Evolutionary conservation across 2,329 filamentous ascomycete genomes (phyloP).

Genomic region (Davidsoniella virescens): DNA sequence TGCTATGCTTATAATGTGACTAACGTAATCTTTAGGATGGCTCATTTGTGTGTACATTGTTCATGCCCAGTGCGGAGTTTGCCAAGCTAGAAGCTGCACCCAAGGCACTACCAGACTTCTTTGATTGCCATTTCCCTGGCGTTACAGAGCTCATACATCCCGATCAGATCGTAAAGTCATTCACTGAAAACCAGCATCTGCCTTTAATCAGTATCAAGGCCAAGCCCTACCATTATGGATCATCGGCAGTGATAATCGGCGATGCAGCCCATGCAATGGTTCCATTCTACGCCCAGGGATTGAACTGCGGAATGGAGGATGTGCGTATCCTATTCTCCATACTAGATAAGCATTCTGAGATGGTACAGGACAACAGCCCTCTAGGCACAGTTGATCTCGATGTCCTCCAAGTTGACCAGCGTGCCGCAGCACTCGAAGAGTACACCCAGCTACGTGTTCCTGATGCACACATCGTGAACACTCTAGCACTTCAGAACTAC

Average conservation of each 20-base stretch:
- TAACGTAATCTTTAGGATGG: constrained; percentile 41
- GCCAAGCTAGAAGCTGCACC: constrained; percentile 47
- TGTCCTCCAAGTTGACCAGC: constrained; percentile 36
- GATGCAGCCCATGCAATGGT: constrained; percentile 97
- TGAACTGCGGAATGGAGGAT: constrained; percentile 93
- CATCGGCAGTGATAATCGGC: constrained; percentile 69
- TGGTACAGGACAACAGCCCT: constrained; percentile 29
- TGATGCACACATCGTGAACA: constrained; percentile 81
- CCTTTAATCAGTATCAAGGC: constrained; percentile 91
- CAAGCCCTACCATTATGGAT: constrained; percentile 65
- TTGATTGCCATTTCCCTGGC: constrained; percentile 72
- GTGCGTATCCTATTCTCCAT: constrained; percentile 74
- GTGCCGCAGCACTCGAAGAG: constrained; percentile 47
- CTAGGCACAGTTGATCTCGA: constrained; percentile 20
- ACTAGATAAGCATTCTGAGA: constrained; percentile 49
- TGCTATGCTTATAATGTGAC: not conserved
- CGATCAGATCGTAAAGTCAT: constrained; percentile 54
- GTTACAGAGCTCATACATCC: constrained; percentile 57
- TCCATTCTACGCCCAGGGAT: constrained; percentile 94
- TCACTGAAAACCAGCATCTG: constrained; percentile 69
- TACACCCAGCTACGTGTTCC: constrained; percentile 60
- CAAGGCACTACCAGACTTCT: constrained; percentile 50
- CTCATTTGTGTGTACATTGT: constrained; percentile 88
- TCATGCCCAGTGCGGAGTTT: constrained; percentile 61
- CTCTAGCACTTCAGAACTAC: constrained; percentile 82